Conservation (phyloP, 805 yeast species). For the Saturnispora zaruensis region DNA sequence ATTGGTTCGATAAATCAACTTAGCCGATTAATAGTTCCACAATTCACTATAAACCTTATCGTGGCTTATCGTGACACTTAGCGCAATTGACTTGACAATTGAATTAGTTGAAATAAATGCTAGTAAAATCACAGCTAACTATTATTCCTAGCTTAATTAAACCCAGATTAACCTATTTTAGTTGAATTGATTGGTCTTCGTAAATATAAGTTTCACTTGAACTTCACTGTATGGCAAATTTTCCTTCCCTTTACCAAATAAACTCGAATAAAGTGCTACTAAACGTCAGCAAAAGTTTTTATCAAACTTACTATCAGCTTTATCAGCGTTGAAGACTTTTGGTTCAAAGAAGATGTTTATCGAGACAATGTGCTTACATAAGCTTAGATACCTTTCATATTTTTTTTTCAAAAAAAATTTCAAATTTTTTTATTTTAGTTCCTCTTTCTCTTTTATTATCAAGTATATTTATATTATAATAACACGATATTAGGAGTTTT, state of each 20-base stretch:
- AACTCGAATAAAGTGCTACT: neutral
- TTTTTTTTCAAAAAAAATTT: no score
- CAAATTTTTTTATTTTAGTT: no score
- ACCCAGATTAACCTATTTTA: no score
- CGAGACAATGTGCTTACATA: neutral
- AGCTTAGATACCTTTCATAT: neutral
- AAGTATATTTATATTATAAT: no score
- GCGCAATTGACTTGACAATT: no score
- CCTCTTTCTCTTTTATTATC: neutral
- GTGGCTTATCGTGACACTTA: no score
- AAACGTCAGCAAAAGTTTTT: no score
- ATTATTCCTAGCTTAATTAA: no score
- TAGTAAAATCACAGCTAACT: no score
- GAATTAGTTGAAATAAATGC: no score
- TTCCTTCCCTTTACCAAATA: neutral
- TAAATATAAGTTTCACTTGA: no score
- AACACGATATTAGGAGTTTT: neutral
- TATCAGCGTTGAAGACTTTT: neutral
- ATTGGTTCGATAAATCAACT: neutral
- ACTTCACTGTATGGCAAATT: neutral
- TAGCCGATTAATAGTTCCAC: neutral
- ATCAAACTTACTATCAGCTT: neutral
- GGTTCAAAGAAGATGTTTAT: neutral
- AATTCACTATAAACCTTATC: neutral
- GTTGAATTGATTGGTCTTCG: no score